These are phyloP conservation scores for Gossypium raimondii DNA, from an alignment of 345 rosid species.

Conservation along the genomic window DNA sequence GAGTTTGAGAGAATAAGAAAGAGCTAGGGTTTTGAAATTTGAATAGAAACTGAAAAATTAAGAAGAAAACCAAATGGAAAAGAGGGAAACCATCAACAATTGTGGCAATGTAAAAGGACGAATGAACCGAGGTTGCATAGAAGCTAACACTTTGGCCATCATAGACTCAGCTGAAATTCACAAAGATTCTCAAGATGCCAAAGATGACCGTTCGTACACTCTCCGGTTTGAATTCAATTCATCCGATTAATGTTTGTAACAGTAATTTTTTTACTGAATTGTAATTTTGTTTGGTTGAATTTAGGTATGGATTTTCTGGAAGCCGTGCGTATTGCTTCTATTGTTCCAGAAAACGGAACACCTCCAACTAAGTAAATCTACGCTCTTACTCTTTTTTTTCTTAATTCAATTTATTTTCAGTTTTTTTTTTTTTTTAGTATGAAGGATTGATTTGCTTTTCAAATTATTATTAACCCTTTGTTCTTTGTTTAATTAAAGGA, in stretches of 20 bases:
- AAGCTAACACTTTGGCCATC: slow-evolving; percentile 69
- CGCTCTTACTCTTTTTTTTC: background rate
- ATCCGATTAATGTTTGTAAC: background rate
- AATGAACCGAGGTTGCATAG: slow-evolving; percentile 37
- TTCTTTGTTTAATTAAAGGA: slow-evolving; percentile 34
- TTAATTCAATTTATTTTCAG: background rate
- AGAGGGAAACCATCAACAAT: background rate
- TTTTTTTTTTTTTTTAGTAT: background rate
- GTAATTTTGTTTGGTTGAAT: slow-evolving; percentile 5
- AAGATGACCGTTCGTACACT: slow-evolving; percentile 52
- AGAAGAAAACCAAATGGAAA: background rate
- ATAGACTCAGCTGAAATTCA: slow-evolving; percentile 47
- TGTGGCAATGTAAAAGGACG: slow-evolving; percentile 24
- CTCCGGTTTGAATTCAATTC: background rate
- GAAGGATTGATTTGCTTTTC: background rate
- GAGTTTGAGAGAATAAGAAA: background rate
- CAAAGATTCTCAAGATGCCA: slow-evolving; percentile 49
- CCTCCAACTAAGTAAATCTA: slow-evolving; percentile 57
- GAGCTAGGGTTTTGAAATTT: background rate
- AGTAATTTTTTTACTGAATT: background rate
- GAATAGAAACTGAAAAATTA: background rate
- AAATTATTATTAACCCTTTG: background rate
- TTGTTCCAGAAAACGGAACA: slow-evolving; percentile 40
- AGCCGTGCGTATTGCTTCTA: slow-evolving; percentile 63
- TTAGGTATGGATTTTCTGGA: slow-evolving; percentile 69